phyloP scores from a whole-genome alignment of 2,329 filamentous ascomycete species.

The Diaporthe aspalathi region DNA sequence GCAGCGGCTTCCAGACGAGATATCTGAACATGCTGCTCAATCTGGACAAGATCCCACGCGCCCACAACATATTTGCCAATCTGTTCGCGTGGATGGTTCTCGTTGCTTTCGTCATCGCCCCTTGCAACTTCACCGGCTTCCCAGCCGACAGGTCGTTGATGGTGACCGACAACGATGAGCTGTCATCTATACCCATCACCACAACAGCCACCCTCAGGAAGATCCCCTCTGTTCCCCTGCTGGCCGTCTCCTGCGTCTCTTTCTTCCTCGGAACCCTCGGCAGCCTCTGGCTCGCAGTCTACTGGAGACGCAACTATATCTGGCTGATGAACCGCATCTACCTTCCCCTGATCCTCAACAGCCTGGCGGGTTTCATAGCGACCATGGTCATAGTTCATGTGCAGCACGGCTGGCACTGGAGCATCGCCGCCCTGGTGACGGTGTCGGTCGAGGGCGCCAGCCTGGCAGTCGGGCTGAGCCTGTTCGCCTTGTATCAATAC shows the following conservation, averaged over 20 bases:
- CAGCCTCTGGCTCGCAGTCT: conserved; percentile 56
- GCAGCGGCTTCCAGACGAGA: conserved; percentile 43
- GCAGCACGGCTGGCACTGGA: conserved; percentile 57
- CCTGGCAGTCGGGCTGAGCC: conserved; percentile 43
- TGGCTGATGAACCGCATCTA: conserved; percentile 66
- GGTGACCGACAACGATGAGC: conserved; percentile 6
- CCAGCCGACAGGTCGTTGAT: conserved; percentile 13
- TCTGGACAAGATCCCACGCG: conserved; percentile 57
- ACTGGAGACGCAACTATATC: conserved; percentile 61
- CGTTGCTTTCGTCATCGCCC: conserved; percentile 63
- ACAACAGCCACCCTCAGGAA: conserved; percentile 27
- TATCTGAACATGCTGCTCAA: conserved; percentile 61
- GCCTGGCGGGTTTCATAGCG: conserved; percentile 60
- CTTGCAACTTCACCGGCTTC: conserved; percentile 61
- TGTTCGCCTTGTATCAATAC: conserved; percentile 49
- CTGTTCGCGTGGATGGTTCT: conserved; percentile 62
- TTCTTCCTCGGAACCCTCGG: conserved; percentile 55
- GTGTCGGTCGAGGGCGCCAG: conserved; percentile 51
- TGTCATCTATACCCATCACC: conserved; percentile 14
- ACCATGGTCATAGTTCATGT: conserved; percentile 63
- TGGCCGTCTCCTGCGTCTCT: conserved; percentile 57
- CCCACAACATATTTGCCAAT: conserved; percentile 60
- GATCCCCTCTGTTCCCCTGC: conserved; percentile 45
- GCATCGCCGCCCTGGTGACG: conserved; percentile 55
- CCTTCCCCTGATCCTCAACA: conserved; percentile 58